phyloP scores from a whole-genome alignment of 345 rosid genomes.

The Rhodomyrtus tomentosa region DNA sequence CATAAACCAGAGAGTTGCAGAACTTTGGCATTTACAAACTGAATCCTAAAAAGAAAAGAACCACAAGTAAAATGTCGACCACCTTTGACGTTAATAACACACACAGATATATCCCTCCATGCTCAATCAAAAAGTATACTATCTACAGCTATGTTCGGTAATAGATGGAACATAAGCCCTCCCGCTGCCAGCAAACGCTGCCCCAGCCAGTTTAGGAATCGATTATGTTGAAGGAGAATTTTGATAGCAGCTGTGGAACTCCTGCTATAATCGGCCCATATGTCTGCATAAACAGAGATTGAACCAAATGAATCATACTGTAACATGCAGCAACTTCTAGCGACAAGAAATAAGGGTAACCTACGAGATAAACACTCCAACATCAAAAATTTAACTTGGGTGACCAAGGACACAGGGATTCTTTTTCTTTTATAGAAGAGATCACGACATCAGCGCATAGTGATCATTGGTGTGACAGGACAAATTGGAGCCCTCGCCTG shows the following conservation, averaged over 20 bases:
- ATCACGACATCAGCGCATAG: not conserved
- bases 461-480: not conserved
- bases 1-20: not conserved
- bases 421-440: not conserved
- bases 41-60: not conserved
- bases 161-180: not conserved
- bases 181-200: not conserved
- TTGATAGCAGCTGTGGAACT: constrained; percentile 70
- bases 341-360: not conserved
- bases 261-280: constrained; percentile 65
- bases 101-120: not conserved
- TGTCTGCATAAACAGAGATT: constrained; percentile 30
- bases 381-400: not conserved
- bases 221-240: constrained; percentile 60
- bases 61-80: not conserved
- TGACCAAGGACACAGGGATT: not conserved
- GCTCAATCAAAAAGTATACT: not conserved
- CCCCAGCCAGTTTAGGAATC: constrained; percentile 11
- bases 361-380: not conserved
- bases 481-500: not conserved
- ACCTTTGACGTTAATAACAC: not conserved
- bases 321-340: not conserved
- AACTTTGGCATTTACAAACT: not conserved
- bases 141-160: not conserved
- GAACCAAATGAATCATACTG: not conserved